Evolutionary conservation across 2,329 filamentous ascomycete species (phyloP).

Genomic region (Aspergillus sp.): DNA sequence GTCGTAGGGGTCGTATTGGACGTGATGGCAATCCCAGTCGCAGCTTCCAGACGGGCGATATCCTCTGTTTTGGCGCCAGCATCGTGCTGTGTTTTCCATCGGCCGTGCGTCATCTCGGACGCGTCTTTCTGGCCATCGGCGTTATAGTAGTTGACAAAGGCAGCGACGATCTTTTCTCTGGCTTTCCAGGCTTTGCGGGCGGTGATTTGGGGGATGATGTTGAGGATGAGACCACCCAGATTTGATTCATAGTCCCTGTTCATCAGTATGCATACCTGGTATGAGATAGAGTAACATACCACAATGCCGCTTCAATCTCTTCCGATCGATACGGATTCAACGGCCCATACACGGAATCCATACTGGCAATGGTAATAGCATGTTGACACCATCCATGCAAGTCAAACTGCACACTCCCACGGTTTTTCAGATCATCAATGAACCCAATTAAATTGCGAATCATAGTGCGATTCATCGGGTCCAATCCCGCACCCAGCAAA

Average conservation of each 20-base stretch:
- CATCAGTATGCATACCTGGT: background rate
- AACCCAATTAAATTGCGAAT: conserved; percentile 5
- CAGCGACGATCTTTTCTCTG: conserved; percentile 29
- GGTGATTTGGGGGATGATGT: conserved; percentile 30
- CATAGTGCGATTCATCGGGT: conserved; percentile 23
- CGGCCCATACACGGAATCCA: conserved; percentile 22
- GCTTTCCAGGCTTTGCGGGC: conserved; percentile 34
- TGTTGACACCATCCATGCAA: conserved; percentile 22
- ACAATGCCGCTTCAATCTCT: conserved; percentile 16
- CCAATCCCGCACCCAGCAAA: conserved; percentile 16
- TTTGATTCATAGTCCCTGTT: conserved; percentile 36
- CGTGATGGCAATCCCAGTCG: conserved; percentile 30
- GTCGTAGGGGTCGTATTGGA: conserved; percentile 40
- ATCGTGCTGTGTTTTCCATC: conserved; percentile 10
- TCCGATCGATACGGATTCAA: conserved; percentile 22
- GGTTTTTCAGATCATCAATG: conserved; percentile 12
- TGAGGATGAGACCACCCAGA: conserved; percentile 23
- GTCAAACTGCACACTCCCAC: conserved; percentile 9
- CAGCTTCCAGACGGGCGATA: conserved; percentile 21
- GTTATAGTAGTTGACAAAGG: conserved; percentile 38
- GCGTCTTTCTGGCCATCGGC: conserved; percentile 33
- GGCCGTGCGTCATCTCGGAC: conserved; percentile 15
- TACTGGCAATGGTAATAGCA: conserved; percentile 22
- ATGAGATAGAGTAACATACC: conserved; percentile 9
- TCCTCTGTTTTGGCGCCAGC: conserved; percentile 14